Base-by-base conservation (phyloP, 1,284 basidiomycete genomes). In the Paramarasmius palmivorus region DNA sequence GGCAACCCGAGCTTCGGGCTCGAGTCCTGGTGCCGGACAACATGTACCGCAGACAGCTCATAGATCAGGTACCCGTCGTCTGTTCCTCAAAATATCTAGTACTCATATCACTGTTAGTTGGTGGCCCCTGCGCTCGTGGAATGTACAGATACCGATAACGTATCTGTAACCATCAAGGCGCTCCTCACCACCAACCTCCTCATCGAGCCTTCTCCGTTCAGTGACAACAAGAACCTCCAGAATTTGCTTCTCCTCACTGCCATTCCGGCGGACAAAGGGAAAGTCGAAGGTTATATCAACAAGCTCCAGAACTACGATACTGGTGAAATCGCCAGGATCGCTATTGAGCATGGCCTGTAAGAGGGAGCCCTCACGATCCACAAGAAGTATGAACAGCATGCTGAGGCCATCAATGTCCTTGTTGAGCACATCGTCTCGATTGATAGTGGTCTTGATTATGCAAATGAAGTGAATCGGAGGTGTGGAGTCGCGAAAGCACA, bases 401-500 rank as follows among this genome's bases (percentile, higher is more conserved):
- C 87, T 4, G 86, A 93, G 73, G 97, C 97, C 9, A 98, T 99
- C 78, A 97, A 93, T 65, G 95, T 99, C 29, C 82, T 99, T 41
- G 97, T 99, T 40, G 97, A 99, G 71, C 95, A 98, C 70, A 92
- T 99, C 61, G 97, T 98, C 51, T 96, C 93, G 39, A 92, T 99
- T 61, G 97, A 99, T 67, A 93, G 97, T 65, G 97, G 95, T 57
- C 81, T 93, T 61, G 94, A 98, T 57, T 99, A 93, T 65, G 97
- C 97, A 57, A 92, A 87, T 77, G 99, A 98, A 79, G 89, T 98
- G 73, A 94, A 98, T 77, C 97, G 26, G 94, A 94, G 62, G 94
- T 99, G 26, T 99, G 97, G 97, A 94, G 90, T 64, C 79, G 97
- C 93, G 38, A 99, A 99, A 73, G 97, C 97, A n/a, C 97, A 99